These are phyloP conservation scores for Berkeleyomyces rouxiae DNA, from an alignment of 2,329 filamentous ascomycete genomes.

Conservation along the genomic window DNA sequence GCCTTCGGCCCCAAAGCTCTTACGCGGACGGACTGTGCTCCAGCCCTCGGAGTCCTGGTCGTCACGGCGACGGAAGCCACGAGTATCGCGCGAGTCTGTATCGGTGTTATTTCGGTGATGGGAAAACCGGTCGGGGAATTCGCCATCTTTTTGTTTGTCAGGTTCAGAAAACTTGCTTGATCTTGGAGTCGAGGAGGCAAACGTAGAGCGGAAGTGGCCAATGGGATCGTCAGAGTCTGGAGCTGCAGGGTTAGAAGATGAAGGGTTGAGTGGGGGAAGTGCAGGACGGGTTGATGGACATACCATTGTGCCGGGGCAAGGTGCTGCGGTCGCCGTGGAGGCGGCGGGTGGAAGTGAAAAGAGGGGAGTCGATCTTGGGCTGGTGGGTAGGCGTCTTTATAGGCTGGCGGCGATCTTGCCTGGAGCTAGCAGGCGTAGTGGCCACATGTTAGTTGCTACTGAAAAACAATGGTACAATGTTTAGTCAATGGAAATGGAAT, in stretches of 20 bases:
- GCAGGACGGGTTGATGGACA: not conserved
- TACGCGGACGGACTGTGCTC: conserved; percentile 57
- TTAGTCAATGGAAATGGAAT: not conserved
- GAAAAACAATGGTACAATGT: not conserved
- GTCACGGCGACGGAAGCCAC: conserved; percentile 32
- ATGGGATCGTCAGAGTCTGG: conserved; percentile 10
- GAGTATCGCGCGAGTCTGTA: conserved; percentile 26
- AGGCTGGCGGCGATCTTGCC: conserved; percentile 2
- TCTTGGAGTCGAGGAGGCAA: conserved; percentile 4
- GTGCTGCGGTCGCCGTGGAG: conserved; percentile 2
- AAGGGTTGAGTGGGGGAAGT: not conserved
- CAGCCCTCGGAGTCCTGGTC: conserved; percentile 54
- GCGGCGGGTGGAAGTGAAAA: conserved; percentile 13
- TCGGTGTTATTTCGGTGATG: conserved; percentile 33
- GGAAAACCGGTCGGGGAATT: conserved; percentile 39
- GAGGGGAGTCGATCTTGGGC: conserved; percentile 15
- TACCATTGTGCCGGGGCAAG: conserved; percentile 6
- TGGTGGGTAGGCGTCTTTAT: conserved; percentile 11
- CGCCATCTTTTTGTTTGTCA: conserved; percentile 27
- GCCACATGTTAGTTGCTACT: not conserved
- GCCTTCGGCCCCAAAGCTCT: conserved; percentile 56
- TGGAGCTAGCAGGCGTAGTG: not conserved
- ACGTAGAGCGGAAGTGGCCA: conserved; percentile 13
- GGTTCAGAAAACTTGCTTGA: conserved; percentile 5
- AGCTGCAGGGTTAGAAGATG: not conserved